Conservation (phyloP, 192 early-diverging fungal species). For the Kickxella alabastrina region DNA sequence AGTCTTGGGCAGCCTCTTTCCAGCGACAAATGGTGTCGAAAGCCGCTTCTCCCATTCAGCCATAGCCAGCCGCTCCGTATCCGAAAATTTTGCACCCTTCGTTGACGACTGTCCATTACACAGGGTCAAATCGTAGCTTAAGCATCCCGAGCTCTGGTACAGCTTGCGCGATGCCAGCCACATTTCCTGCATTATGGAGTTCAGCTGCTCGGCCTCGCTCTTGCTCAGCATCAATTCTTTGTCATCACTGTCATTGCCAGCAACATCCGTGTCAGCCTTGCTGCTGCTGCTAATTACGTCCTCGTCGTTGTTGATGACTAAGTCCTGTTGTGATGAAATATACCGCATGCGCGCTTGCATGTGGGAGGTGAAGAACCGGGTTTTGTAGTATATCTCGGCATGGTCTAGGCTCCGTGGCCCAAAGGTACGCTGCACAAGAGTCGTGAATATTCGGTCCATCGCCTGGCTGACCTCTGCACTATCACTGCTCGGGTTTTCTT, state of each 20-base stretch:
- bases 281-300: neutral
- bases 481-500: neutral
- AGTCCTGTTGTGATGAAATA: conserved; percentile 12
- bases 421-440: conserved; percentile 32
- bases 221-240: conserved; percentile 13
- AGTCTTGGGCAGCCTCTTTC: conserved; percentile 10
- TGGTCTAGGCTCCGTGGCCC: conserved; percentile 24
- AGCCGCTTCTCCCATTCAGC: conserved; percentile 25
- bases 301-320: too few relatives aligned
- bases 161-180: conserved; percentile 38
- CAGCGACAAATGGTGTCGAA: conserved; percentile 11
- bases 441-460: conserved; percentile 11
- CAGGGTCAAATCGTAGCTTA: conserved; percentile 44
- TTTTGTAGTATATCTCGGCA: conserved; percentile 27
- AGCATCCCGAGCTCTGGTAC: conserved; percentile 32
- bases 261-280: neutral
- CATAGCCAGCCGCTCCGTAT: conserved; percentile 20
- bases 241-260: neutral
- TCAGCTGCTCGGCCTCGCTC: conserved; percentile 33
- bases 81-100: conserved; percentile 15
- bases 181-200: conserved; percentile 28
- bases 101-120: conserved; percentile 12
- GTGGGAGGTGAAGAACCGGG: conserved; percentile 41
- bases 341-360: conserved; percentile 39
- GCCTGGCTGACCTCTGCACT: conserved; percentile 1